These are phyloP conservation scores for Schizophyllum commune DNA, from an alignment of 1,284 basidiomycete genomes.

Conservation along the genomic window DNA sequence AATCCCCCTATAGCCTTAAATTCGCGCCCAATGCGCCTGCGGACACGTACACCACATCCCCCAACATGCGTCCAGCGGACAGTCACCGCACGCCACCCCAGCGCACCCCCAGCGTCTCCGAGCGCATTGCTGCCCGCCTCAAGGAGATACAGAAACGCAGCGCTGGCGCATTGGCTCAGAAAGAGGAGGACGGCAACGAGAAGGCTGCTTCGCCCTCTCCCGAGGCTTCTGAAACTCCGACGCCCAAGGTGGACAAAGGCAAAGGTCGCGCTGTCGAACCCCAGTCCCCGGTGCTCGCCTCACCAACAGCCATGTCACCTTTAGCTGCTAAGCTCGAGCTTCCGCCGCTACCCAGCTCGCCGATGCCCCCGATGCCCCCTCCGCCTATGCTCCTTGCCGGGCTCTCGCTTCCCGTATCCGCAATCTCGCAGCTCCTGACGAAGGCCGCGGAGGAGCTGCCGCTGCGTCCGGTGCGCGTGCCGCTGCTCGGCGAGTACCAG, in stretches of 20 bases:
- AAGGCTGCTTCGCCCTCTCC: background rate
- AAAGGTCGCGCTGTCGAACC: conserved; percentile 31
- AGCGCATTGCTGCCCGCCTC: conserved; percentile 67
- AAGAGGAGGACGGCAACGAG: conserved; percentile 16
- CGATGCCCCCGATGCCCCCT: conserved; percentile 30
- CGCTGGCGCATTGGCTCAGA: conserved; percentile 28
- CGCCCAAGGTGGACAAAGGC: conserved; percentile 21
- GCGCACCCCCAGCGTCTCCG: conserved; percentile 64
- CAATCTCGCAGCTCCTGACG: conserved; percentile 60
- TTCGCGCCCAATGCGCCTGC: conserved; percentile 65
- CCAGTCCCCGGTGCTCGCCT: conserved; percentile 44
- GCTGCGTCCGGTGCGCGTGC: conserved; percentile 62
- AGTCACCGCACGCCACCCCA: conserved; percentile 40
- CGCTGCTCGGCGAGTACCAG: conserved; percentile 81
- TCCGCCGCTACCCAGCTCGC: conserved; percentile 19
- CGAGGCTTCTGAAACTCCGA: background rate
- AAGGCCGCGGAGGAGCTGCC: conserved; percentile 58
- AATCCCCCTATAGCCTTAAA: conserved; percentile 48
- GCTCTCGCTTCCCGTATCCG: conserved; percentile 53
- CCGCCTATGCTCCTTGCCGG: conserved; percentile 67
- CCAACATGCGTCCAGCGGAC: conserved; percentile 54
- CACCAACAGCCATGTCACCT: conserved; percentile 57
- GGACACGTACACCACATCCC: conserved; percentile 73
- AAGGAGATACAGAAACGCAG: conserved; percentile 64
- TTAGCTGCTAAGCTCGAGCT: conserved; percentile 37